Conservation (phyloP, 768 basidiomycete species). For the Trametes maxima region DNA sequence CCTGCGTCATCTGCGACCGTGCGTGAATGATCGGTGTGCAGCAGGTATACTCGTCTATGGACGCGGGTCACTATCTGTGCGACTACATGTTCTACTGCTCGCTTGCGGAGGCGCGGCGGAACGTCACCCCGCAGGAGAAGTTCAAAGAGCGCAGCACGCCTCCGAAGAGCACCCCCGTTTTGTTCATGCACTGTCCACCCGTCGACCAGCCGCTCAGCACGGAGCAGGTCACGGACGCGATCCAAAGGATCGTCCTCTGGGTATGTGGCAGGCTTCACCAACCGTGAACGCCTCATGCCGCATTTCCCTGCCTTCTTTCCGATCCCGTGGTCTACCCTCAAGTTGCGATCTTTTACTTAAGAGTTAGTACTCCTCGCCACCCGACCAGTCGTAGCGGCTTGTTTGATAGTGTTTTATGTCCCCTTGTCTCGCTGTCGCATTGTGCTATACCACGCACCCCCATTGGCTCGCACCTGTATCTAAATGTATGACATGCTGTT, state of each 20-base stretch:
- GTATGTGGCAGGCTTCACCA: conserved; percentile 39
- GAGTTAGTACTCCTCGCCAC: too few relatives aligned
- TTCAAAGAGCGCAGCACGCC: conserved; percentile 31
- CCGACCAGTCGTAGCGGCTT: background rate
- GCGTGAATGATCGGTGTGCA: conserved; percentile 29
- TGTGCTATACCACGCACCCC: conserved; percentile 20
- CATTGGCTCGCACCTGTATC: conserved; percentile 14
- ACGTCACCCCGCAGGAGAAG: conserved; percentile 28
- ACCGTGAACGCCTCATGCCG: background rate
- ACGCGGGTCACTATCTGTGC: conserved; percentile 75
- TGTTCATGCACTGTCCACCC: conserved; percentile 76
- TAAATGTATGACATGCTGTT: conserved; percentile 10
- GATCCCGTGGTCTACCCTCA: too few relatives aligned
- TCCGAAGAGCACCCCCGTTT: conserved; percentile 43
- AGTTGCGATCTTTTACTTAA: background rate
- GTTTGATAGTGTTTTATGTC: background rate
- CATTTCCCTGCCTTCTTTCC: background rate
- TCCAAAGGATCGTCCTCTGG: conserved; percentile 64
- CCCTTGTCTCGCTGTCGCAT: conserved; percentile 13
- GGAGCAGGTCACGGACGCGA: conserved; percentile 67
- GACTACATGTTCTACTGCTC: conserved; percentile 81
- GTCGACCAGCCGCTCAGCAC: conserved; percentile 64
- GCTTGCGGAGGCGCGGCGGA: conserved; percentile 64
- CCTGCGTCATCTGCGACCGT: background rate
- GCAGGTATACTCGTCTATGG: conserved; percentile 74